Conservation (phyloP, 768 basidiomycete species). For the Mycena latifolia region DNA sequence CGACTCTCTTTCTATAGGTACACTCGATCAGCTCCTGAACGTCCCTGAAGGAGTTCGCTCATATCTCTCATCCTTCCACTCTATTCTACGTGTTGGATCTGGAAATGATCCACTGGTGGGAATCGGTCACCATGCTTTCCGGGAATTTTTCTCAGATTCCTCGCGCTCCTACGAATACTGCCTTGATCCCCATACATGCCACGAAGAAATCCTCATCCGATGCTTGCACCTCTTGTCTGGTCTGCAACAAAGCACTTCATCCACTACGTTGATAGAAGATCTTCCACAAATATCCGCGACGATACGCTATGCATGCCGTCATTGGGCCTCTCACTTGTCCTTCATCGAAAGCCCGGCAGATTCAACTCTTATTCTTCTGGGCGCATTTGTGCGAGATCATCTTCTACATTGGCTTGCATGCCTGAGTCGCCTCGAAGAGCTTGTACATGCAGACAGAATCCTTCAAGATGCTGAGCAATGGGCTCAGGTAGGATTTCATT, state of each 20-base stretch:
- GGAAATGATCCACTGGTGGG: constrained; percentile 1
- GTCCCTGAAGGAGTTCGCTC: neutral
- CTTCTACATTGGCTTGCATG: neutral
- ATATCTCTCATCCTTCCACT: neutral
- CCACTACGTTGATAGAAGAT: neutral
- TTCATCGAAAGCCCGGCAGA: neutral
- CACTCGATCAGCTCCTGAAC: neutral
- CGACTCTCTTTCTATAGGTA: neutral
- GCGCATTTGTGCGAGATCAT: neutral
- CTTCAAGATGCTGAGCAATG: constrained; percentile 3
- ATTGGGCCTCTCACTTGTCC: neutral
- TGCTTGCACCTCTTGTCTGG: neutral
- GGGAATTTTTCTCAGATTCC: constrained; percentile 1
- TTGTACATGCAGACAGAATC: neutral
- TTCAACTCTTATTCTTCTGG: neutral
- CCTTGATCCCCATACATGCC: neutral
- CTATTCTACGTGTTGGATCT: constrained; percentile 7
- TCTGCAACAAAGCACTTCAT: neutral
- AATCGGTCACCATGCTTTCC: constrained; percentile 3
- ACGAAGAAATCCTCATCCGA: neutral
- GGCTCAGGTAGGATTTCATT: constrained; percentile 1
- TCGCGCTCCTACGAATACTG: neutral
- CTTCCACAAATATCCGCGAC: neutral
- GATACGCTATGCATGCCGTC: neutral
- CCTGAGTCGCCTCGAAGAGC: neutral